These are phyloP conservation scores for Populus tremula DNA, from an alignment of 345 rosid genomes.

Conservation along the genomic window DNA sequence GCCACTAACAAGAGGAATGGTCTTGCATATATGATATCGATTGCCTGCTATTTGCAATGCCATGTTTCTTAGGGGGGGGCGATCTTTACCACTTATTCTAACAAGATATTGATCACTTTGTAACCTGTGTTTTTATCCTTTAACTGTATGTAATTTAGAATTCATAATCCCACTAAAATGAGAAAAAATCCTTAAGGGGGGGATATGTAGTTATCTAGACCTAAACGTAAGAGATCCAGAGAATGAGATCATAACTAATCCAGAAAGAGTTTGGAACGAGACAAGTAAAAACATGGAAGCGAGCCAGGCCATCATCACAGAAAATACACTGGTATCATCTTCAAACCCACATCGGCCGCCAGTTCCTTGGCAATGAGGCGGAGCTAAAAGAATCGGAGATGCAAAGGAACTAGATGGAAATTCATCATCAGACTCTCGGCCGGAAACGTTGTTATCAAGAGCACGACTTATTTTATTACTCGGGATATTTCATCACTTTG, in stretches of 20 bases:
- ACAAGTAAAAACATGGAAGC: background rate
- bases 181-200: background rate
- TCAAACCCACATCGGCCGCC: conserved; percentile 31
- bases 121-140: too few species aligned
- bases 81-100: too few species aligned
- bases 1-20: too few species aligned
- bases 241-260: background rate
- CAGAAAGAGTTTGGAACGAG: background rate
- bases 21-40: too few species aligned
- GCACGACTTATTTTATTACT: too few species aligned
- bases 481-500: background rate
- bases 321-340: conserved; percentile 14
- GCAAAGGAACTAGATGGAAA: background rate
- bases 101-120: too few species aligned
- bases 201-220: background rate
- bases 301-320: conserved; percentile 28
- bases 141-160: background rate
- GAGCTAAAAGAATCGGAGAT: background rate
- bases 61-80: too few species aligned
- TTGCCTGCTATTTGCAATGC: too few species aligned
- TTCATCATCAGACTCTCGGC: background rate
- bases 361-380: conserved; percentile 19
- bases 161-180: background rate
- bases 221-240: background rate
- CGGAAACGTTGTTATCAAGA: background rate